phyloP scores from a whole-genome alignment of 805 yeast species.

The Candida jianshihensis region DNA sequence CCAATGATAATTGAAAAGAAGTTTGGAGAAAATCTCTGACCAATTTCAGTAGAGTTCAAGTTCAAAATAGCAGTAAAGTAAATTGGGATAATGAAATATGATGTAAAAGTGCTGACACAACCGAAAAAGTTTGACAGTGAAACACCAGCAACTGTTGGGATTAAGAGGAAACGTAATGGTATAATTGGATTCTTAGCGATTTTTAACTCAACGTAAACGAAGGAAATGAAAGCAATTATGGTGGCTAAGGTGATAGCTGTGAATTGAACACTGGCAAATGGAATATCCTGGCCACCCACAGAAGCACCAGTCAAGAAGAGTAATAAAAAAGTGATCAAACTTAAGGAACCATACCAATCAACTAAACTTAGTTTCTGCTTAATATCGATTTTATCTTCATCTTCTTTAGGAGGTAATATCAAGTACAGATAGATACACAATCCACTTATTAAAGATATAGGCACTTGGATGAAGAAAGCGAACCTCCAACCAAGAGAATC shows the following conservation, averaged over 20 bases:
- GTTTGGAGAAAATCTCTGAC: constrained; percentile 52
- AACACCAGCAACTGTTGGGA: constrained; percentile 56
- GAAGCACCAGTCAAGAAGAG: constrained; percentile 44
- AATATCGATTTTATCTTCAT: background rate
- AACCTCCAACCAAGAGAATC: constrained; percentile 36
- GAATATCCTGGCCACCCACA: constrained; percentile 42
- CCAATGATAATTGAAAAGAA: constrained; percentile 53
- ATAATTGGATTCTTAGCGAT: constrained; percentile 49
- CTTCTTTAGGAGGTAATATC: constrained; percentile 32
- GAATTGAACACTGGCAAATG: constrained; percentile 27
- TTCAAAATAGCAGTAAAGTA: constrained; percentile 50
- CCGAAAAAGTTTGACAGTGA: constrained; percentile 56
- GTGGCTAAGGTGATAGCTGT: constrained; percentile 30
- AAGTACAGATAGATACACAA: constrained; percentile 30
- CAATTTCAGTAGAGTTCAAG: constrained; percentile 49
- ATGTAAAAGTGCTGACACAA: constrained; percentile 33
- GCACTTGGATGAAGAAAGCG: constrained; percentile 49
- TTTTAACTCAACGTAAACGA: constrained; percentile 37
- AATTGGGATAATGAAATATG: constrained; percentile 53
- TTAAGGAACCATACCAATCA: constrained; percentile 46
- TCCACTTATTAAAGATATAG: constrained; percentile 39
- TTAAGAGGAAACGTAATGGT: constrained; percentile 47
- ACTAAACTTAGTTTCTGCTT: constrained; percentile 43
- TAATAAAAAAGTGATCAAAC: constrained; percentile 38
- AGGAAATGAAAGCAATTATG: constrained; percentile 30